Base-by-base conservation (phyloP, 1,139 yeast species). In the Pichia sp. region DNA sequence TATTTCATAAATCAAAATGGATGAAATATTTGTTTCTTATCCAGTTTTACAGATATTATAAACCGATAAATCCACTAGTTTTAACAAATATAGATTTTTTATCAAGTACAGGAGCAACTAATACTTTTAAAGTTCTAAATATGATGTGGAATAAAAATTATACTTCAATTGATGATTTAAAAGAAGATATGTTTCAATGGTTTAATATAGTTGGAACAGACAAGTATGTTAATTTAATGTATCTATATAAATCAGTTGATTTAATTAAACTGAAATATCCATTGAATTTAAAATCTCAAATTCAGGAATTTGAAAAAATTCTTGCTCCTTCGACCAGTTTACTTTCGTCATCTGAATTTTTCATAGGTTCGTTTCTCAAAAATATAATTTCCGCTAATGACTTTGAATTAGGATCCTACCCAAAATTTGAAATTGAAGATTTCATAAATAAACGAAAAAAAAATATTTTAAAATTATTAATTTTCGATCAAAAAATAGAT, bases 11-110 rank as follows among this genome's bases (percentile, higher is more conserved):
- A 8, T 50, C 54, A 6, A 24, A 25, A 8, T 48, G 45, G 42
- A 35, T 38, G 41, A 33, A 29, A 18, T 43, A 32, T 15, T 6
- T 45, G 9, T 46, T 48, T 21, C 11, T 48, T 1, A 31, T 48
- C 11, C 24, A 46, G 24, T 35, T 46, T 10, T 35, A 42, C 21
- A 29, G 37, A 16, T 29, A 32, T 13, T 41, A 31, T 25, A 35
- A 37, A 24, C 19, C 26, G 16, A 26, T 33, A 4, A 48, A 46
- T 35, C 42, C 46, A 13, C n/a, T 29, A 8, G 37, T 48, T 11
- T 14, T 48, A 10, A 30, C 43, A 15, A 43, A 43, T 24, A 22
- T 46, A 10, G 48, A 47, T 21, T 48, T 46, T 29, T 34, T 50
- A 6, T n/a, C 24, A 5, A 23, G 22, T 10, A 13, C 15, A 11